Evolutionary conservation across 257 asterid genomes (phyloP).

Genomic region (Solanum pennellii): DNA sequence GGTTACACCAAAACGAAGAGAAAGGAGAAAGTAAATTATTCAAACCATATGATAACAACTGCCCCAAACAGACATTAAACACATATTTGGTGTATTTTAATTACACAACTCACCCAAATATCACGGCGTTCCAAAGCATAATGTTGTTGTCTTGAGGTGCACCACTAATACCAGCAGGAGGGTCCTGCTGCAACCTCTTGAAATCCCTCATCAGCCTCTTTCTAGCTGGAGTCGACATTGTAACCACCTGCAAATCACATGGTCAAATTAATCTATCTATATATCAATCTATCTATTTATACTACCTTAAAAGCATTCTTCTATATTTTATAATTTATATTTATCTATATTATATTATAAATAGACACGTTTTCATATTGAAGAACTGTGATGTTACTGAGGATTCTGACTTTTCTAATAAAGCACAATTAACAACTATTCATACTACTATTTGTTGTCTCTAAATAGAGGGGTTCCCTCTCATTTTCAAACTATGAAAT

Average conservation of each 20-base stretch:
- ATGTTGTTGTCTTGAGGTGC: constrained; percentile 76
- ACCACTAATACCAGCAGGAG: constrained; percentile 78
- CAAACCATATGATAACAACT: not conserved
- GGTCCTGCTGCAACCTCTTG: constrained; percentile 77
- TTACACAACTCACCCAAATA: constrained; percentile 48
- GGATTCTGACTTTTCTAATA: not conserved
- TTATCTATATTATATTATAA: too few species aligned
- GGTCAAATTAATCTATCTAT: not conserved
- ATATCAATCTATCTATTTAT: too few species aligned
- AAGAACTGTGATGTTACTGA: too few species aligned
- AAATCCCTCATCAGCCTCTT: constrained; percentile 85
- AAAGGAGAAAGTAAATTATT: constrained; percentile 14
- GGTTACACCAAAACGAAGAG: constrained; percentile 34
- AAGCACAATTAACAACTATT: not conserved
- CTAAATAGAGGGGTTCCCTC: not conserved
- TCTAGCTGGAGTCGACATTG: constrained; percentile 71
- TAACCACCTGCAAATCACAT: constrained; percentile 15
- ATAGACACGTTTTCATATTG: not conserved
- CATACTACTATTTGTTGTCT: not conserved
- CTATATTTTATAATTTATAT: too few species aligned
- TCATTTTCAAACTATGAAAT: not conserved
- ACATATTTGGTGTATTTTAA: not conserved
- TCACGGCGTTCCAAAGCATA: constrained; percentile 80
- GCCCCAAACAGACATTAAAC: not conserved
- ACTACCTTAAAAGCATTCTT: not conserved